Base-by-base conservation (phyloP, 495 filamentous ascomycete species). In the Aspergillus ostianus region DNA sequence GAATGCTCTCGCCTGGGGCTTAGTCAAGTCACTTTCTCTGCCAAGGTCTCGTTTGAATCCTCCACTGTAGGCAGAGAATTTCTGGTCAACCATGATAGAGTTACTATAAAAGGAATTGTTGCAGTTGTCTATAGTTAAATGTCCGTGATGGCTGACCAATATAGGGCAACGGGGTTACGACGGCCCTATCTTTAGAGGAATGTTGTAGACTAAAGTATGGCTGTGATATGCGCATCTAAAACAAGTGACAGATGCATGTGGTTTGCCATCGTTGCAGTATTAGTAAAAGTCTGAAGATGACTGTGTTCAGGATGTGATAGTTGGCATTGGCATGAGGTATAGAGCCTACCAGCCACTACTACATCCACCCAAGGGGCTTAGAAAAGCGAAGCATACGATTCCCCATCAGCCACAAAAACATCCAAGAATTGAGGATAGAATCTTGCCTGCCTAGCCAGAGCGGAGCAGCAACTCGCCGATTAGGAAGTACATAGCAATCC, bases 391-490 rank as follows among this genome's bases (percentile, higher is more conserved):
- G 46, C 20, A 45, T 32, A 41, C 29, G 15, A 55, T 30, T 20
- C 12, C 27, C n/a, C 45, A 30, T 56, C 21, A 48, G 27, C 27
- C 44, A 48, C 19, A 15, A 41, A 2, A 6, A 19, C n/a, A 51
- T 57, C 50, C 9, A 6, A 18, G 7, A 10, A 10, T 41, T 20
- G 20, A 20, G n/a, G 17, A 19, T 3, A n/a, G 9, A 13, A 57
- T 57, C 19, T 21, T 4, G 18, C 20, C 44, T 47, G 55, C 55
- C 26, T 57, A 57, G 47, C 15, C 36, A 13, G 15, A 57, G 55
- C 41, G 21, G 45, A 56, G 36, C 13, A 32, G 29, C 54, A 10
- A 26, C 23, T 26, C 23, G 23, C 23, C 23, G 23, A 26, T 4
- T 26, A 26, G 23, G 23, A 4, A 26, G n/a, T 45, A 1, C 19